phyloP scores from a whole-genome alignment of 179 eudicot species.

The Beta macrorhiza region DNA sequence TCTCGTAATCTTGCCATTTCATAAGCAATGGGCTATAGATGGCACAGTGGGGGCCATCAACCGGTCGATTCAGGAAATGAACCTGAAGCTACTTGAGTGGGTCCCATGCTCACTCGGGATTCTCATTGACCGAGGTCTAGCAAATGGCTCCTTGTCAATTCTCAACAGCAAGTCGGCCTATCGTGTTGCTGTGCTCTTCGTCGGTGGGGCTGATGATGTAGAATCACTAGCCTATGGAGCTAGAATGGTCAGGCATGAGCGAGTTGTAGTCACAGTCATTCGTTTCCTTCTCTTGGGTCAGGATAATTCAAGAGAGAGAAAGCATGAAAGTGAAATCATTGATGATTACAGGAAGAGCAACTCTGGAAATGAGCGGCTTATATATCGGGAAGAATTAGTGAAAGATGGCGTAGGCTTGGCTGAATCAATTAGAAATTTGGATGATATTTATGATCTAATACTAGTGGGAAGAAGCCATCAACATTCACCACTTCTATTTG shows the following conservation, averaged over 20 bases:
- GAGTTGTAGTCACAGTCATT: slow-evolving; percentile 47
- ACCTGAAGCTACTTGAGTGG: slow-evolving; percentile 41
- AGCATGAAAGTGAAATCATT: slow-evolving; percentile 42
- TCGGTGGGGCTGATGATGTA: slow-evolving; percentile 62
- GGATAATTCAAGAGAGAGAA: slow-evolving; percentile 46
- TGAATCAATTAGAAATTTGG: slow-evolving; percentile 36
- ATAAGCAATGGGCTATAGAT: slow-evolving; percentile 57
- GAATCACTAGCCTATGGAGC: slow-evolving; percentile 54
- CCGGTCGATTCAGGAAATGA: slow-evolving; percentile 37
- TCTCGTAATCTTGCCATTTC: slow-evolving; percentile 56
- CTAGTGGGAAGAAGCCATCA: slow-evolving; percentile 53
- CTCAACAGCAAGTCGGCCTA: slow-evolving; percentile 28
- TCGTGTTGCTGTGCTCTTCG: slow-evolving; percentile 48
- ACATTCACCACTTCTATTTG: slow-evolving; percentile 39
- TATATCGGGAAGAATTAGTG: slow-evolving; percentile 51
- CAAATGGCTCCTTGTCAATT: slow-evolving; percentile 36
- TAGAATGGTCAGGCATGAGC: slow-evolving; percentile 51
- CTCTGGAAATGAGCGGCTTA: slow-evolving; percentile 38
- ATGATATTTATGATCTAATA: slow-evolving; percentile 41
- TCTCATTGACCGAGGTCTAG: slow-evolving; percentile 51
- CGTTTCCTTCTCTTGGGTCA: slow-evolving; percentile 53
- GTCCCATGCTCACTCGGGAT: slow-evolving; percentile 62
- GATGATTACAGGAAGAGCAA: slow-evolving; percentile 36
- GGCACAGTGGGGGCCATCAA: slow-evolving; percentile 40
- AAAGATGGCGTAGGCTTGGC: slow-evolving; percentile 55